Conservation (phyloP, 2,329 filamentous ascomycete species). For the Dothiorella sarmentorum region DNA sequence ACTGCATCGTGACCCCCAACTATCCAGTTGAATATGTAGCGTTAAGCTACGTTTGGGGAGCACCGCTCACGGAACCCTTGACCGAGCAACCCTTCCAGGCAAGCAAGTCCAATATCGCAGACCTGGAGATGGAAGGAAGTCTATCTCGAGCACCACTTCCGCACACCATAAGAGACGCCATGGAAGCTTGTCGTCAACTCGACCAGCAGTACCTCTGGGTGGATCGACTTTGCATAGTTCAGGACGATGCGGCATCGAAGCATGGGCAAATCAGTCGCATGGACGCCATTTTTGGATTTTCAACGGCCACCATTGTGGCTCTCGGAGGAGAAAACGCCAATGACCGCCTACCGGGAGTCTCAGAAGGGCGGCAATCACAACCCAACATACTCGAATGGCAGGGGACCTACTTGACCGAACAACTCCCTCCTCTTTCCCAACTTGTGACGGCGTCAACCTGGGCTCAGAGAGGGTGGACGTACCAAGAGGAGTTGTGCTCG, state of each 20-base stretch:
- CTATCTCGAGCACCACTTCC: neutral
- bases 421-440: too few relatives aligned
- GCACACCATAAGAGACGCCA: slow-evolving; percentile 16
- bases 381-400: too few relatives aligned
- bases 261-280: neutral
- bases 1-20: neutral
- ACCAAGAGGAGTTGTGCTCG: neutral
- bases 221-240: slow-evolving; percentile 18
- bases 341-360: neutral
- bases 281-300: neutral
- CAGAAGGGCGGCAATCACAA: neutral
- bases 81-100: neutral
- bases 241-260: neutral
- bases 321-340: neutral
- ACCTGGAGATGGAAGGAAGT: neutral
- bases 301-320: neutral
- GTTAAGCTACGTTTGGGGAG: neutral
- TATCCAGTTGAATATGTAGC: neutral
- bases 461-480: neutral
- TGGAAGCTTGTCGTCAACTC: neutral
- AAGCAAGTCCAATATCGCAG: neutral
- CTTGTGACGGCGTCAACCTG: neutral
- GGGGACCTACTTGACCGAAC: too few relatives aligned
- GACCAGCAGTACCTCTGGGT: slow-evolving; percentile 19
- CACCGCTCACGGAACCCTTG: too few relatives aligned